Evolutionary conservation across 371 early-diverging fungal genomes (phyloP).

Genomic region (Actinomortierella ambigua): DNA sequence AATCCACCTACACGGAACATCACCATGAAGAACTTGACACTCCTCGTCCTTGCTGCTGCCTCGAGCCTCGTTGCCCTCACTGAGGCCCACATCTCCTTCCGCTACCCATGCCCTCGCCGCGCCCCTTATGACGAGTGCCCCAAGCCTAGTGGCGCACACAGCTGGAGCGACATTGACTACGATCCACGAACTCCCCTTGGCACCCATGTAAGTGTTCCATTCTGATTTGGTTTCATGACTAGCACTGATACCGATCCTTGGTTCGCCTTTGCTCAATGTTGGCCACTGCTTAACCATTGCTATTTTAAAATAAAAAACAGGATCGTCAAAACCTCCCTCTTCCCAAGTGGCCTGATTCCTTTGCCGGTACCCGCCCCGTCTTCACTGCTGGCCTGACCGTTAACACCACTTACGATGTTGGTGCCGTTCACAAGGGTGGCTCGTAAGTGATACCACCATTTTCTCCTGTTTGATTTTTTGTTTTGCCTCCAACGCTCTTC

Average conservation of each 20-base stretch:
- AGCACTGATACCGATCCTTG: no score
- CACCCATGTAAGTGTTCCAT: slow-evolving; percentile 16
- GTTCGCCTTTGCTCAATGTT: neutral
- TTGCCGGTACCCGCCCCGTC: slow-evolving; percentile 36
- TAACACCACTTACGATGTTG: slow-evolving; percentile 35
- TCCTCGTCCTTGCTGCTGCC: slow-evolving; percentile 17
- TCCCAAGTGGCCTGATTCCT: slow-evolving; percentile 38
- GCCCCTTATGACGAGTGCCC: slow-evolving; percentile 41
- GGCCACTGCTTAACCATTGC: neutral
- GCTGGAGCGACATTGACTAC: slow-evolving; percentile 34
- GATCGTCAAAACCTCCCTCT: slow-evolving; percentile 29
- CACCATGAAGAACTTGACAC: slow-evolving; percentile 23
- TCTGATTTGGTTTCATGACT: neutral
- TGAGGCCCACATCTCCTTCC: slow-evolving; percentile 45
- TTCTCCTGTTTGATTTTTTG: no score
- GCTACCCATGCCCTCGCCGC: slow-evolving; percentile 45
- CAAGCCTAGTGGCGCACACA: slow-evolving; percentile 13
- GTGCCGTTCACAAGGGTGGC: slow-evolving; percentile 42
- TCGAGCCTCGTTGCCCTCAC: slow-evolving; percentile 29
- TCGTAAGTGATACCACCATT: slow-evolving; percentile 11
- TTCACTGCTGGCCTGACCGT: slow-evolving; percentile 37
- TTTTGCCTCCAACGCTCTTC: no score
- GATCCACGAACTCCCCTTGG: slow-evolving; percentile 42
- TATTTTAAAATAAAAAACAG: no score
- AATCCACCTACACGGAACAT: neutral